Base-by-base conservation (phyloP, 768 basidiomycete species). In the Kwoniella dejecticola region DNA sequence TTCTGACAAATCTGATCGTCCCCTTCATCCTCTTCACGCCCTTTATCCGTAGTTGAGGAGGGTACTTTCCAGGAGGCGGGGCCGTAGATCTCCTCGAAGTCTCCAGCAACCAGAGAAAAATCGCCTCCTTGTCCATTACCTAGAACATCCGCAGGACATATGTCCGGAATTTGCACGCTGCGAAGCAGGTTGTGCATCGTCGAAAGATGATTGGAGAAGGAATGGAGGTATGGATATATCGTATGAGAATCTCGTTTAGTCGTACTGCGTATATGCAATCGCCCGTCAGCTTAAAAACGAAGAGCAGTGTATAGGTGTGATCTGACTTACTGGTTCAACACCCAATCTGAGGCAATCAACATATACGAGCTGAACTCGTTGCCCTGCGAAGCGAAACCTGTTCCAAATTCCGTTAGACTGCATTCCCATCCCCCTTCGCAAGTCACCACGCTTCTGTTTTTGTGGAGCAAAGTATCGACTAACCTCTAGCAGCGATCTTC, bases 331-430 rank as follows among this genome's bases (percentile, higher is more conserved):
- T 84, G 84, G 75, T 97, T 98, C 49, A 97, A 81, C 19, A 96
- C 86, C 75, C 89, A 89, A 73, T 87, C 88, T 3, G 94, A 96
- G 1, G 89, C 83, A 4, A 97, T 85, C 12, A 98, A 84, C 92
- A 94, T 95, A 78, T 91, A 91, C 67, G 94, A 89, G 30, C 90
- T 92, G 76, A 96, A 96, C 78, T 98, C 94, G 74, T 96, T 96
- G 21, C 89, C 93, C 78, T 95, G 93, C 66, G 89, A 91, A 1
- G 88, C 80, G 68, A 92, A 97, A 3, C 93, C 93, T 92, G 63
- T 36, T 17, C n/a, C n/a, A n/a, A n/a, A n/a, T n/a, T n/a, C n/a
- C 26, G 29, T 2, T 30, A 54, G 10, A 31, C 26, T 52, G 21
- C 38, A 42, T 21, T 49, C 0, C 12, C 27, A 2, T 3, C 30